These are phyloP conservation scores for Eucalyptus dawsonii DNA, from an alignment of 345 rosid species.

Conservation along the genomic window DNA sequence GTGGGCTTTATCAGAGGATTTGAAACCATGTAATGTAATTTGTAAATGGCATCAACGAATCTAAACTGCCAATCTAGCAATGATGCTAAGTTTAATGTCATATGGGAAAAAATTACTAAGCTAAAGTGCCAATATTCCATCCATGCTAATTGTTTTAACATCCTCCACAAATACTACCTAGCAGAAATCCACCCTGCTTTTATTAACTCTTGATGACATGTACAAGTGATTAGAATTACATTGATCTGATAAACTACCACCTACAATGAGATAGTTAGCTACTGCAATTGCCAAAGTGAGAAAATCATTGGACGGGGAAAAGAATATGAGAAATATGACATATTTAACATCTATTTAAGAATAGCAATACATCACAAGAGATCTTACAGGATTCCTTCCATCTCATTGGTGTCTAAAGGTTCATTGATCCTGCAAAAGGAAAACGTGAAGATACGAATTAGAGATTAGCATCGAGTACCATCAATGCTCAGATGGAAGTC, in stretches of 20 bases:
- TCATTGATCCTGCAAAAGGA: slow-evolving; percentile 65
- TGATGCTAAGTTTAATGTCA: not conserved
- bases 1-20: not conserved
- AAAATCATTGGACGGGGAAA: not conserved
- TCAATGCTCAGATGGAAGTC: not conserved
- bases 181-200: not conserved
- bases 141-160: not conserved
- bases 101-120: not conserved
- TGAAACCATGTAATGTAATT: not conserved
- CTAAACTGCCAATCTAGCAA: not conserved
- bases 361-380: not conserved
- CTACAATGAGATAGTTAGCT: not conserved
- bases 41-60: not conserved
- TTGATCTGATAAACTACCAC: not conserved
- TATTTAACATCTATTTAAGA: not conserved
- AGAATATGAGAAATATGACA: not conserved
- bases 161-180: not conserved
- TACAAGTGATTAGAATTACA: not conserved
- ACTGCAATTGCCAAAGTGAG: not conserved
- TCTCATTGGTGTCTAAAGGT: slow-evolving; percentile 62
- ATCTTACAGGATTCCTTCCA: slow-evolving; percentile 54
- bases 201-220: not conserved
- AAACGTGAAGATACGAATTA: not conserved
- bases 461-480: not conserved
- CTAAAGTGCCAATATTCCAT: not conserved